Base-by-base conservation (phyloP, 2,329 filamentous ascomycete genomes). In the Lasiodiplodia hormozganensis region DNA sequence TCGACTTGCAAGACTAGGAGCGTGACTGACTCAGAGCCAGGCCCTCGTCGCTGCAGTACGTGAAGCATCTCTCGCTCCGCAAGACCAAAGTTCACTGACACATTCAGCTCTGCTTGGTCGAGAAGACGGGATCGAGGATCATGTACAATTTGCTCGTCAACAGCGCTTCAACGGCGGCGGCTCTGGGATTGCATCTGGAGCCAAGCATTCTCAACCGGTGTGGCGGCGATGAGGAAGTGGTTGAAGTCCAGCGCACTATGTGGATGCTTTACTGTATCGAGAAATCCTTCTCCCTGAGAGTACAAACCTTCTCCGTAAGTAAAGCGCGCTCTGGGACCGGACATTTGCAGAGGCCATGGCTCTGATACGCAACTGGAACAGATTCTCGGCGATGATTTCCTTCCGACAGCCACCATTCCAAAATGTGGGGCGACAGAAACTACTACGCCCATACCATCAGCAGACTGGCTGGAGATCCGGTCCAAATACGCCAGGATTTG, bases 251-350 rank as follows among this genome's bases (percentile, higher is more conserved):
- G 47, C 23, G 47, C n/a, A n/a, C 47, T 8, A 51, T 51, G 47
- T 51, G 47, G 47, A 51, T 51, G 47, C 47, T 51, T 11, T 51
- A 51, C 47, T 51, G 47, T n/a, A 25, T 51, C 12, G 47, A 51
- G 12, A 51, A 51, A 4, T 51, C 47, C n/a, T 51, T 51, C 11
- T 5, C 47, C 10, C 47, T 51, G 47, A 8, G 47, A 2, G 47
- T 51, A 7, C 47, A 51, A 7, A 25, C 47, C 2, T 51, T 51
- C 2, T 51, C 47, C 47, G 47, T 51, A 23, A 51, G 47, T 51
- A 23, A 3, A 14, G 47, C 21, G 6, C n/a, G 43, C 43, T 25
- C 2, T 21, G 43, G 43, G 16, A 18, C 43, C 18, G 43, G 43
- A 18, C 25, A 25, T 25, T 25, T 25, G 25, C 25, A 25, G 25